Evolutionary conservation across 1,139 yeast genomes (phyloP).

Genomic region (Geotrichum cucujoidarum): DNA sequence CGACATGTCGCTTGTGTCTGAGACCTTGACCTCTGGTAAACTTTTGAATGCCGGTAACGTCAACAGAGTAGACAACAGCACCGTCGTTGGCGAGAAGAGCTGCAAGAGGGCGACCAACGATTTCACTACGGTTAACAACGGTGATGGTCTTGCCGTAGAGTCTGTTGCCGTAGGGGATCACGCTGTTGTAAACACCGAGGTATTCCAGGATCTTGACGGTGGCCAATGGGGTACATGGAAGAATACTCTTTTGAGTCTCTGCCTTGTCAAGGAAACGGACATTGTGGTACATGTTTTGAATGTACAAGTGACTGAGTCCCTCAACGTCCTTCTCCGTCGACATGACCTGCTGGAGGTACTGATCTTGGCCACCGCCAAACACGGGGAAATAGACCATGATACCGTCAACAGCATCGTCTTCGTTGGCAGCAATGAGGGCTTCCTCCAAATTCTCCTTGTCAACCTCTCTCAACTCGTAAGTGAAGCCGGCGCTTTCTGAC

Average conservation of each 20-base stretch:
- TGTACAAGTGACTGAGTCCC: constrained; percentile 84
- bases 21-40: constrained; percentile 93
- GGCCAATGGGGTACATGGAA: constrained; percentile 96
- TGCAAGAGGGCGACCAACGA: constrained; percentile 95
- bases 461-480: constrained; percentile 68
- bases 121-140: constrained; percentile 88
- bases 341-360: constrained; percentile 87
- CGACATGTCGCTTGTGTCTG: constrained; percentile 76
- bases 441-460: constrained; percentile 82
- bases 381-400: constrained; percentile 99
- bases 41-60: constrained; percentile 78
- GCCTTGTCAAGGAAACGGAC: constrained; percentile 71
- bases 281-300: constrained; percentile 92
- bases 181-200: constrained; percentile 76
- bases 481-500: constrained; percentile 76
- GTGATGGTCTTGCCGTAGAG: constrained; percentile 88
- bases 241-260: constrained; percentile 69
- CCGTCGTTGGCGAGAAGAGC: constrained; percentile 96
- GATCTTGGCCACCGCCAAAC: constrained; percentile 91
- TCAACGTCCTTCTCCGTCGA: constrained; percentile 87
- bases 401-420: constrained; percentile 73
- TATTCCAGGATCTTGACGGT: constrained; percentile 88
- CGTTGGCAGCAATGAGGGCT: constrained; percentile 74
- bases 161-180: constrained; percentile 83
- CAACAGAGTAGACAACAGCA: constrained; percentile 90